phyloP scores from a whole-genome alignment of 1,284 basidiomycete genomes.

The Ceratorhiza oryzae-sativae region DNA sequence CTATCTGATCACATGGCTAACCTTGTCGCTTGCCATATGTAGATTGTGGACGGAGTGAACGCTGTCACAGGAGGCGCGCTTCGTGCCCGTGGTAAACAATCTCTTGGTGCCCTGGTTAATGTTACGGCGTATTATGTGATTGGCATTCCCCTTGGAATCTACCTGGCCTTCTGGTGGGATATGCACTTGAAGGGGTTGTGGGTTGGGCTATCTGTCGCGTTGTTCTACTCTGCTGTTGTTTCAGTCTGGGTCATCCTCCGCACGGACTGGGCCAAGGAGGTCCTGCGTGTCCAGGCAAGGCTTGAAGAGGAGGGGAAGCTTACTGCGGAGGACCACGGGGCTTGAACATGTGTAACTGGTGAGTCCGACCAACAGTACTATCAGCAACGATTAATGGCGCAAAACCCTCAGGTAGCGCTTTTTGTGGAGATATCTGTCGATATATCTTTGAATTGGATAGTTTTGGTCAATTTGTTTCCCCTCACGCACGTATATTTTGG shows the following conservation, averaged over 20 bases:
- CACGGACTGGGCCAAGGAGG: slow-evolving; percentile 43
- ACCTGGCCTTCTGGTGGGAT: slow-evolving; percentile 37
- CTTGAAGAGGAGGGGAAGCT: slow-evolving; percentile 34
- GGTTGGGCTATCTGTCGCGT: slow-evolving; percentile 42
- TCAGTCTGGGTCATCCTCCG: slow-evolving; percentile 34
- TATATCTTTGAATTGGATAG: background rate
- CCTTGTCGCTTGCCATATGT: background rate
- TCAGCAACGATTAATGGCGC: too few relatives aligned
- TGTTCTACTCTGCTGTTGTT: slow-evolving; percentile 37
- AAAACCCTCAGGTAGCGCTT: background rate
- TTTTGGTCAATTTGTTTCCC: background rate
- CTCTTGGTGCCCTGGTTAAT: slow-evolving; percentile 42
- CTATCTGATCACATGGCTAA: background rate
- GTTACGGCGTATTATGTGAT: slow-evolving; percentile 42
- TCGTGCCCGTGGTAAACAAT: slow-evolving; percentile 40
- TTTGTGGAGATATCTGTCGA: background rate
- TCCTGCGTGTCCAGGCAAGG: slow-evolving; percentile 37
- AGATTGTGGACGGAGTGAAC: slow-evolving; percentile 41
- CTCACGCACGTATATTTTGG: background rate
- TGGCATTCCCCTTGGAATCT: slow-evolving; percentile 43
- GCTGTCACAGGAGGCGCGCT: slow-evolving; percentile 40
- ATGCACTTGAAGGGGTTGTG: slow-evolving; percentile 42
- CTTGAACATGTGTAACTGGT: background rate
- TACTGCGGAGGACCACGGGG: background rate
- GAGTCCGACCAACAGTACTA: too few relatives aligned